Evolutionary conservation across 2,329 filamentous ascomycete genomes (phyloP).

Genomic region (Sporothrix variecibatus): DNA sequence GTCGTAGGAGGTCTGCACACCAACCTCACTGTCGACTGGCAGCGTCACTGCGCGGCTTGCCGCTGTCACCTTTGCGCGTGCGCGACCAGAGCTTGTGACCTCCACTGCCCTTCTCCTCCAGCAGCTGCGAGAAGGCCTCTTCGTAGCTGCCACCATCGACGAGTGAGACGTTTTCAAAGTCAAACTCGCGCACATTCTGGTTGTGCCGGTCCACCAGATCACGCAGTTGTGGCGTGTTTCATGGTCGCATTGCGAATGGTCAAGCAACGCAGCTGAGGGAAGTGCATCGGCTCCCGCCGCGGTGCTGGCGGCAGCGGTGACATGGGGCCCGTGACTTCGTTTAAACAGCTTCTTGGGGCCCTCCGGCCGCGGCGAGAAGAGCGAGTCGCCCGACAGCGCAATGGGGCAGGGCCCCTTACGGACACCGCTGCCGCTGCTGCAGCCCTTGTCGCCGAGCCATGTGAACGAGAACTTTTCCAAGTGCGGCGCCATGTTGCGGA

Average conservation of each 20-base stretch:
- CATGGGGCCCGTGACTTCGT: constrained; percentile 66
- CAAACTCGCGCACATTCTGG: constrained; percentile 70
- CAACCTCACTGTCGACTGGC: background rate
- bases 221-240: constrained; percentile 70
- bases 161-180: constrained; percentile 75
- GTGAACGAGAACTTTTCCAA: constrained; percentile 74
- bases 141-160: constrained; percentile 73
- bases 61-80: constrained; percentile 37
- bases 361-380: constrained; percentile 62
- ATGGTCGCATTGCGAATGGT: constrained; percentile 72
- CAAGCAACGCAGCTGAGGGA: constrained; percentile 68
- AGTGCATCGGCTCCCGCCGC: constrained; percentile 58
- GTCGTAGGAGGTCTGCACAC: too few relatives aligned
- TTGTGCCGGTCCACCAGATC: constrained; percentile 68
- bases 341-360: constrained; percentile 61
- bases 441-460: constrained; percentile 61
- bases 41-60: constrained; percentile 32
- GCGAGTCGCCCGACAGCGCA: constrained; percentile 67
- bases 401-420: constrained; percentile 72
- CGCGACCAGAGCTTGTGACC: constrained; percentile 47
- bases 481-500: constrained; percentile 66
- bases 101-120: constrained; percentile 47
- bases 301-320: constrained; percentile 59
- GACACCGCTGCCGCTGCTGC: background rate
- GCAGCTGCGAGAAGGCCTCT: constrained; percentile 74